Conservation (phyloP, 345 rosid genomes). For the Cardamine resedifolia region DNA sequence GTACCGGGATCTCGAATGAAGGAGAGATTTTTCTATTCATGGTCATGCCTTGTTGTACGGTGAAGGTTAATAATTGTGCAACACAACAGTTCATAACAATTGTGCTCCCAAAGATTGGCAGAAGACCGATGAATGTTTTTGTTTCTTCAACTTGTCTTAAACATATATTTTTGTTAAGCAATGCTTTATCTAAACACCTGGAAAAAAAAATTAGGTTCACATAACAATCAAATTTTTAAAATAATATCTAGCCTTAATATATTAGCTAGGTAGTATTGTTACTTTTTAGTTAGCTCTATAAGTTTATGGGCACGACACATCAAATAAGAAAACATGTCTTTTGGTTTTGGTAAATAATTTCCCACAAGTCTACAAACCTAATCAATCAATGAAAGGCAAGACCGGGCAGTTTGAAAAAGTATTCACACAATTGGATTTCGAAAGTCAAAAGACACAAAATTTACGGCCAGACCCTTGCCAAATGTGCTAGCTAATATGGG, state of each 20-base stretch:
- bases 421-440: too few relatives aligned
- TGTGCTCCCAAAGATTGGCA: conserved; percentile 57
- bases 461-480: not conserved
- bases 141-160: conserved; percentile 47
- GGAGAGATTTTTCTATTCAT: conserved; percentile 46
- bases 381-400: too few relatives aligned
- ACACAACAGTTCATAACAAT: conserved; percentile 62
- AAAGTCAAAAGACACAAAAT: too few relatives aligned
- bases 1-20: conserved; percentile 50
- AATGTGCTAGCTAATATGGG: not conserved
- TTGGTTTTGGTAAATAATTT: too few relatives aligned
- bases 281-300: not conserved
- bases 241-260: not conserved
- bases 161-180: conserved; percentile 32
- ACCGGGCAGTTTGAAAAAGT: too few relatives aligned
- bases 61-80: conserved; percentile 59
- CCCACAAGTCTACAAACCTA: too few relatives aligned
- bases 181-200: conserved; percentile 52
- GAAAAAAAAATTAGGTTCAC: not conserved
- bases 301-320: not conserved
- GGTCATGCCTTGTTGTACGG: conserved; percentile 54
- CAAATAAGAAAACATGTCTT: not conserved
- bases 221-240: not conserved
- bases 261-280: not conserved
- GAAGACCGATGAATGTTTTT: conserved; percentile 45